Base-by-base conservation (phyloP, 2,329 filamentous ascomycete species). In the Diplodia seriata region DNA sequence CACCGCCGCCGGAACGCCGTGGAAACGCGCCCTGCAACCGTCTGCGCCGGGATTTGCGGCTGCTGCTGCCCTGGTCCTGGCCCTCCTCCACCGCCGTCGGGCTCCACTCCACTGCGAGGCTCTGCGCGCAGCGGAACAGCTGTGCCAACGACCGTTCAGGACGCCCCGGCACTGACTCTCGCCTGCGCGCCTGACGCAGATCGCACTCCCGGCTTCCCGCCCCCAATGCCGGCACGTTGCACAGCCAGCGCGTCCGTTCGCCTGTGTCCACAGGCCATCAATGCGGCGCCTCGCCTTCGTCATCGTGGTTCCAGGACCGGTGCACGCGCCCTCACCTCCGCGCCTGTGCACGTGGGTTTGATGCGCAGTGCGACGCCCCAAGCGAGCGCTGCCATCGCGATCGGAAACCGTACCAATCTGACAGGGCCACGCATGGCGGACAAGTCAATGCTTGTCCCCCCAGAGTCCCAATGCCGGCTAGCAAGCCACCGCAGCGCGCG, bases 331-430 rank as follows among this genome's bases (percentile, higher is more conserved):
- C 59, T 51, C 59, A 63, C 50, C 59, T 57, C 64, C 64, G 51
- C 43, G 53, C 65, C 65, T 59, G 53, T 53, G 65, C 65, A 67
- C 65, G 65, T 67, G 65, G 65, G 12, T 61, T 61, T 43, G 55
- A 57, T 67, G 55, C 55, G 65, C 65, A 51, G 54, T 67, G 65
- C 54, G 47, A 59, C 65, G 53, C 43, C 47, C 55, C 54, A 67
- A 67, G 54, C 65, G 55, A 67, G 26, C 33, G 40, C 40, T 43
- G 47, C 59, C 59, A 51, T 7, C 50, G 12, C 56, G 65, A 61
- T 61, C 47, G 65, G 54, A 67, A 67, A 67, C 65, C 61, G 55
- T 54, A 43, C 65, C 65, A 67, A 67, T 67, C 65, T 67, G 47
- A 61, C 65, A 40, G 65, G 65, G 65, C 56, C 65, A 67, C 65